Percentiles rank a stretch among this genome's conserved stretches.
Conservation (phyloP, 1,284 basidiomycete genomes). For the Leccinum huronense region DNA sequence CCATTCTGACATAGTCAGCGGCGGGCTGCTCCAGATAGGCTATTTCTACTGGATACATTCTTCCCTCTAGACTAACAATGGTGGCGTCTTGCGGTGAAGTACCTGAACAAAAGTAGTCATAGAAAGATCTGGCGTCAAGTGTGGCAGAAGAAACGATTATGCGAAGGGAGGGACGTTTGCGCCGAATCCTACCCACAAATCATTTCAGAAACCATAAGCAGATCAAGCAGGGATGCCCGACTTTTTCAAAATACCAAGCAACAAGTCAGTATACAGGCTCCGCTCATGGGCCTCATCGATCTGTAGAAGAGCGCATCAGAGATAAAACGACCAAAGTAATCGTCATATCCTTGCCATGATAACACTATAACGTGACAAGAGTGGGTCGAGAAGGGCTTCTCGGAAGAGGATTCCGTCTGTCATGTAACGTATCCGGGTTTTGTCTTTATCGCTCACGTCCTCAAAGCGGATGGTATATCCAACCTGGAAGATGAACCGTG, state of each 20-base stretch:
- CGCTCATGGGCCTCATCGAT: constrained; percentile 98
- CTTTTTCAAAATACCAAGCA: constrained; percentile 93
- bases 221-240: constrained; percentile 33
- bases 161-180: constrained; percentile 84
- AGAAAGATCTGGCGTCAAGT: constrained; percentile 84
- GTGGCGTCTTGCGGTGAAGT: constrained; percentile 54
- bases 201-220: constrained; percentile 18
- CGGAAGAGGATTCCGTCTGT: constrained; percentile 98
- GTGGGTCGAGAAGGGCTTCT: constrained; percentile 86
- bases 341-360: constrained; percentile 74
- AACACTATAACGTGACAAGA: constrained; percentile 89
- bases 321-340: constrained; percentile 13
- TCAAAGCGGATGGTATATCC: constrained; percentile 99
- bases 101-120: constrained; percentile 80
- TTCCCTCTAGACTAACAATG: constrained; percentile 89
- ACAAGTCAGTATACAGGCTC: constrained; percentile 90
- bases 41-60: constrained; percentile 89
- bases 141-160: constrained; percentile 95
- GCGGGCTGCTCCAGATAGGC: constrained; percentile 73
- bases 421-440: constrained; percentile 93
- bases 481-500: constrained; percentile 51
- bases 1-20: constrained; percentile 80
- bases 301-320: constrained; percentile 40
- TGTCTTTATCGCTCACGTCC: constrained; percentile 78
- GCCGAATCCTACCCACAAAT: constrained; percentile 63